Base-by-base conservation (phyloP, 441 rosid species). In the Gossypium laxum region DNA sequence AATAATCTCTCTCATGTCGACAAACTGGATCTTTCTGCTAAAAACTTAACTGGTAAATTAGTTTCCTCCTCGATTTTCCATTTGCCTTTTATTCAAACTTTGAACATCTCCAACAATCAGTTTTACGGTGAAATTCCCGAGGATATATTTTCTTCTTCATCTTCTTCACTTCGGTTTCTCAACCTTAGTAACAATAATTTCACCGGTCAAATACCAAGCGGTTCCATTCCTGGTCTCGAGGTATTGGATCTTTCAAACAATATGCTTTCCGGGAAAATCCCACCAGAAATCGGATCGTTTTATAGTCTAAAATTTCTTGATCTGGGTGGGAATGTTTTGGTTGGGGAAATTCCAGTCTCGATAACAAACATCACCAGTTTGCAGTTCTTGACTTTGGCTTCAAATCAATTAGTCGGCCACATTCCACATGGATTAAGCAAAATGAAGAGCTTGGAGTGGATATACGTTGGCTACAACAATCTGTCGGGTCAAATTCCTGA, bases 401-500 rank as follows among this genome's bases (percentile, higher is more conserved):
- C 96, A 19, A 92, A 92, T 84, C 91, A 88, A 34, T 70, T 92
- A 75, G 80, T 69, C 3, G 98, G 96, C 15, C 74, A 17, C 72
- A 72, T 92, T 71, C 91, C 95, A 0, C 51, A 1, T 4, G 86
- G 78, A 67, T 5, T 92, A 69, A 85, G 89, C 56, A 76, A 50
- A 58, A 58, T 90, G 80, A 83, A 72, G 79, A 85, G 66, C 76
- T 80, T 92, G 81, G 82, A 81, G 77, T 92, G 91, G 98, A 80
- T 92, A 59, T 92, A 92, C 79, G 71, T 92, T 51, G 98, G 98
- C 28, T 90, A 92, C 73, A 92, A 92, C 82, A 90, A 90, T 77
- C 79, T 92, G 50, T 88, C 91, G 0, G 93, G 96, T 0, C 83
- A 77, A 80, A 89, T 92, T 74, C 95, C 96, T 1, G 54, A 67